Evolutionary conservation across 2,329 filamentous ascomycete genomes (phyloP).

Genomic region (Stenocarpella maydis): DNA sequence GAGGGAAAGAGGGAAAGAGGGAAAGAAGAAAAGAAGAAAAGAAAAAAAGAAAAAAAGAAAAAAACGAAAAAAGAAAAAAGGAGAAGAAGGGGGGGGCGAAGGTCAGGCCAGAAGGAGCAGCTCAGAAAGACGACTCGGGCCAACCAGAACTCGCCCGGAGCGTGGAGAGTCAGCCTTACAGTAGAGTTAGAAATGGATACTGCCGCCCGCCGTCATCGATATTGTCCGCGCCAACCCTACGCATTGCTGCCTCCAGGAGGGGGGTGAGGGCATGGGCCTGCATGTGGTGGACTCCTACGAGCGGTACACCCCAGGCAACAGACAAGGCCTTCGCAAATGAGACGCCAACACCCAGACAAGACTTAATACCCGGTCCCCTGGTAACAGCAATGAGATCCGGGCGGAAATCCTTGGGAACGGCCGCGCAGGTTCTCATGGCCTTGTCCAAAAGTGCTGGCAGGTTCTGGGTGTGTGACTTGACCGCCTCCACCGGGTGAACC

Average conservation of each 20-base stretch:
- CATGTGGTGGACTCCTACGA: conserved; percentile 95
- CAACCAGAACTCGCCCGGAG: not conserved
- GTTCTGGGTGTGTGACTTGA: conserved; percentile 76
- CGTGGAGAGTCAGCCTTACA: conserved; percentile 47
- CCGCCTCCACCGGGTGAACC: conserved; percentile 80
- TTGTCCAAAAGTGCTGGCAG: conserved; percentile 73
- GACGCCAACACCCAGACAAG: conserved; percentile 79
- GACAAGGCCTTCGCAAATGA: conserved; percentile 88
- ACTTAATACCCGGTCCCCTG: conserved; percentile 86
- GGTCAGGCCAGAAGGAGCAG: not conserved
- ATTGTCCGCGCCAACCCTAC: conserved; percentile 19
- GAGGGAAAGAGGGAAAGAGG: too few species aligned
- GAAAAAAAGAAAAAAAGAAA: too few species aligned
- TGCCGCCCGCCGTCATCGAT: conserved; percentile 33
- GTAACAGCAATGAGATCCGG: conserved; percentile 92
- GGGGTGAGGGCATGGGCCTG: conserved; percentile 94
- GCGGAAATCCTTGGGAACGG: too few species aligned
- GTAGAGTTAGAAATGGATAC: conserved; percentile 88
- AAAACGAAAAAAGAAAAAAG: too few species aligned
- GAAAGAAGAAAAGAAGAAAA: too few species aligned
- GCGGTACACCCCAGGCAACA: conserved; percentile 80
- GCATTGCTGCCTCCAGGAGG: conserved; percentile 73
- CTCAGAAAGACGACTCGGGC: not conserved
- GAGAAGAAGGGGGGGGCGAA: too few species aligned
- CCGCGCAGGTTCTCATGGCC: conserved; percentile 68